Conservation (phyloP, 208 protist species). For the Zelonia costaricensis region DNA sequence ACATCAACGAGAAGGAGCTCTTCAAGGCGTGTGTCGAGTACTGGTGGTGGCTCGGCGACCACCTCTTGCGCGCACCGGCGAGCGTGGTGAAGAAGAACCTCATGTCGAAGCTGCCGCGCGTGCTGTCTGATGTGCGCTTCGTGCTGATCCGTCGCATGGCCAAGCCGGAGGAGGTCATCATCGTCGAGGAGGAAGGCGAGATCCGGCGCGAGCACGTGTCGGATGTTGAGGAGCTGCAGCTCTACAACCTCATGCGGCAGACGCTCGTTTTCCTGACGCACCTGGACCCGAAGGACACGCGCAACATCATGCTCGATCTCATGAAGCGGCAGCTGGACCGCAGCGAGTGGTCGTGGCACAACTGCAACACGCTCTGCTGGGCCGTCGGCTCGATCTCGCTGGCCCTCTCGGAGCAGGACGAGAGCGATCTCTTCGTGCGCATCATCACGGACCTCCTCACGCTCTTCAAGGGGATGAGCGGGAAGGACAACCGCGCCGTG, state of each 20-base stretch:
- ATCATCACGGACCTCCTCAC: constrained; percentile 98
- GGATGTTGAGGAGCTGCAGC: constrained; percentile 96
- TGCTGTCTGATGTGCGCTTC: constrained; percentile 92
- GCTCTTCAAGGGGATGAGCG: constrained; percentile 95
- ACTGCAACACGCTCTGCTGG: constrained; percentile 99
- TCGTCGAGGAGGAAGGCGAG: constrained; percentile 99
- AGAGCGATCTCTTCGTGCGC: constrained; percentile 97
- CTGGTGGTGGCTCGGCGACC: constrained; percentile 94
- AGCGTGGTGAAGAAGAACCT: constrained; percentile 60
- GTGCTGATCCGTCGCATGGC: constrained; percentile 98
- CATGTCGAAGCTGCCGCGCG: constrained; percentile 50
- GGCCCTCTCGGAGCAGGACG: constrained; percentile 95
- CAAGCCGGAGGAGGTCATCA: constrained; percentile 99
- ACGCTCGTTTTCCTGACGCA: constrained; percentile 98
- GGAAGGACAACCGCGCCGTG: constrained; percentile 98
- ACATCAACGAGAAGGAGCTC: constrained; percentile 97
- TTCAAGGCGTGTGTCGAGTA: constrained; percentile 99
- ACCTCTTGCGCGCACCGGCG: constrained; percentile 42
- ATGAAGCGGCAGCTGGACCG: constrained; percentile 84
- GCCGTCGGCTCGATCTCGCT: constrained; percentile 98
- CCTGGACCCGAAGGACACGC: constrained; percentile 94
- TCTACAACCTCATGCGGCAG: constrained; percentile 98
- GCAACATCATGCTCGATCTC: constrained; percentile 95
- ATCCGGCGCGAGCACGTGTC: constrained; percentile 96
- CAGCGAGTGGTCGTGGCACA: constrained; percentile 95